Evolutionary conservation across 1,284 basidiomycete species (phyloP).

Genomic region (Trichosporon sp.): DNA sequence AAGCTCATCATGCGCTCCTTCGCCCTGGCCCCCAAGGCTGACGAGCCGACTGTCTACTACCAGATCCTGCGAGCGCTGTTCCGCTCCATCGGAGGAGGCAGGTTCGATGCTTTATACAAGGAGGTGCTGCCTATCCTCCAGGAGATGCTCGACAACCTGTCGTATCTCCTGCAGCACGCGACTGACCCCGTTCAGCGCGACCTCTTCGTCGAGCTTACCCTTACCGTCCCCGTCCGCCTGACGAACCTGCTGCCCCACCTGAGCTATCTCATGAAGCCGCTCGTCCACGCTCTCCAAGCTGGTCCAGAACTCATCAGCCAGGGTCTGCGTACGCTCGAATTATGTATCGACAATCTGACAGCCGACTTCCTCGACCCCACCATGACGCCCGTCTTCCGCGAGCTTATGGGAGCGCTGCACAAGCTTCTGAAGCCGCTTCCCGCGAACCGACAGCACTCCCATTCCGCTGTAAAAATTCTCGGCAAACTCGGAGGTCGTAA

Average conservation of each 20-base stretch:
- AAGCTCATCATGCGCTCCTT: constrained; percentile 98
- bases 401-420: constrained; percentile 93
- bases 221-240: constrained; percentile 93
- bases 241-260: constrained; percentile 96
- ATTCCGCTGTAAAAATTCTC: constrained; percentile 93
- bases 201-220: constrained; percentile 94
- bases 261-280: constrained; percentile 93
- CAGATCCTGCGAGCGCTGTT: constrained; percentile 92
- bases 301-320: constrained; percentile 89
- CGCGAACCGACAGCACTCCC: constrained; percentile 85
- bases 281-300: constrained; percentile 88
- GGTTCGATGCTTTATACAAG: constrained; percentile 94
- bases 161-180: constrained; percentile 81
- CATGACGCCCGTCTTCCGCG: constrained; percentile 85
- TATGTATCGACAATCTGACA: constrained; percentile 99
- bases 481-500: constrained; percentile 97
- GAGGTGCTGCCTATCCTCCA: constrained; percentile 94
- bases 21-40: constrained; percentile 85
- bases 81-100: constrained; percentile 95
- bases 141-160: constrained; percentile 94
- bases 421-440: constrained; percentile 88
- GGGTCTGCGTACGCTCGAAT: constrained; percentile 91
- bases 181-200: constrained; percentile 73
- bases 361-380: constrained; percentile 98
- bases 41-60: constrained; percentile 90